Evolutionary conservation across 176 grass and related monocot species (phyloP), one percentile per base, ranked within the genome.

Genomic region (Puya raimondii): DNA sequence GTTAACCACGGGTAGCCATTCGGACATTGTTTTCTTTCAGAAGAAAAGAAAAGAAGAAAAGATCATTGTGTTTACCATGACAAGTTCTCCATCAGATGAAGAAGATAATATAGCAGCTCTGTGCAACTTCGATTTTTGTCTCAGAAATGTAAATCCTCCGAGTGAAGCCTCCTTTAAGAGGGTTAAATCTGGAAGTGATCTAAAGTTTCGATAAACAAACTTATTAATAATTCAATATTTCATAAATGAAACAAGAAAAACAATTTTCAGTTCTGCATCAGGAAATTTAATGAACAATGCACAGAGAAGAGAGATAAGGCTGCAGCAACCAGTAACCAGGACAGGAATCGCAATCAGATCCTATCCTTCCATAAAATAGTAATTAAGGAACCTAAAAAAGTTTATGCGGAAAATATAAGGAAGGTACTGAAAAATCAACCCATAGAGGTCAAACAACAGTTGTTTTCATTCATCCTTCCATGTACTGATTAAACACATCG

Each of bases 121-220:
- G 83, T 71, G 81, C 76, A 53, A 72, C 54, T 80, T 79, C 49
- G 52, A 69, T 13, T 59, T 69, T 33, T 23, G 13, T 74, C 64
- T 81, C 57, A 82, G 83, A 86, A 78, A 67, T 66, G 64, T 75
- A 79, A 93, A 91, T 58, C 89, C 85, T 81, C 69, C 65, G 70
- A 93, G 73, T 72, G 77, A 88, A 54, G 74, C 29, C 42, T 99
- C 80, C 73, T 93, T 93, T 78, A 99, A 80, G 69, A 93, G 58
- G 23, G 85, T 83, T 70, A 99, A 83, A 88, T 99, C 87, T 74
- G 89, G 84, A 54, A 92, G 74, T 16, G 94, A 91, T 79, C 94
- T 93, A 79, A 81, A 96, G 71, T 75, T 81, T 83, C 77, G 33
- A 42, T 42, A 42, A 4, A 5, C 33, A 42, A 42, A 42, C 5